Evolutionary conservation across 768 basidiomycete species (phyloP).

Genomic region (Amanita jacksonii): DNA sequence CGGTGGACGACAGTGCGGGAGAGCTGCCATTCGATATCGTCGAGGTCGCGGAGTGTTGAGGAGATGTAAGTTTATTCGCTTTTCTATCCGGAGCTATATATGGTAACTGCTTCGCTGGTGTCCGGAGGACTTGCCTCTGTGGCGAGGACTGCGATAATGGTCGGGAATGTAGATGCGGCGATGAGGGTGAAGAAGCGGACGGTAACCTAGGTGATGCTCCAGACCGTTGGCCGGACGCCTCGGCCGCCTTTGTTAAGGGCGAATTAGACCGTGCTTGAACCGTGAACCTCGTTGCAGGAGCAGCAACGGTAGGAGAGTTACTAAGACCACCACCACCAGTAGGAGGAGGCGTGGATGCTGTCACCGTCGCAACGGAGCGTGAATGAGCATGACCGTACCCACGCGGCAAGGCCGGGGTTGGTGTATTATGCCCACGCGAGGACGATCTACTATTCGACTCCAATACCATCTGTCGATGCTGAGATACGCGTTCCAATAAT

Average conservation of each 20-base stretch:
- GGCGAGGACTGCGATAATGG: neutral
- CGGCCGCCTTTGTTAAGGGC: slow-evolving; percentile 10
- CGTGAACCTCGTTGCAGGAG: slow-evolving; percentile 13
- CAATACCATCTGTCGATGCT: too few species aligned
- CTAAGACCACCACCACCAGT: slow-evolving; percentile 10
- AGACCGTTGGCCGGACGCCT: slow-evolving; percentile 12
- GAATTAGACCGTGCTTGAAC: slow-evolving; percentile 8
- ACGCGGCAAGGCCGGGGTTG: slow-evolving; percentile 24
- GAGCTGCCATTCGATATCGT: slow-evolving; percentile 39
- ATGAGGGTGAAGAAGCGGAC: slow-evolving; percentile 3
- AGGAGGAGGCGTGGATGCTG: slow-evolving; percentile 32
- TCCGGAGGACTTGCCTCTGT: neutral
- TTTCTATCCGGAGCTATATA: neutral
- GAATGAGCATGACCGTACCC: slow-evolving; percentile 28
- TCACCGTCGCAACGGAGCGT: slow-evolving; percentile 39
- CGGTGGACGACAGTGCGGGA: slow-evolving; percentile 46
- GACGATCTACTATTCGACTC: too few species aligned
- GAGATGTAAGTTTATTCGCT: slow-evolving; percentile 15
- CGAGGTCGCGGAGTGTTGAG: slow-evolving; percentile 18
- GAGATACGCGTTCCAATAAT: too few species aligned
- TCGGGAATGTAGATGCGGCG: slow-evolving; percentile 1
- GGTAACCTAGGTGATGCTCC: slow-evolving; percentile 18
- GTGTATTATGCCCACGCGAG: slow-evolving; percentile 30
- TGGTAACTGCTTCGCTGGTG: neutral
- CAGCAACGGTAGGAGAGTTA: slow-evolving; percentile 15